Evolutionary conservation across 768 basidiomycete species (phyloP).

Genomic region (Pleurotus pulmonarius): DNA sequence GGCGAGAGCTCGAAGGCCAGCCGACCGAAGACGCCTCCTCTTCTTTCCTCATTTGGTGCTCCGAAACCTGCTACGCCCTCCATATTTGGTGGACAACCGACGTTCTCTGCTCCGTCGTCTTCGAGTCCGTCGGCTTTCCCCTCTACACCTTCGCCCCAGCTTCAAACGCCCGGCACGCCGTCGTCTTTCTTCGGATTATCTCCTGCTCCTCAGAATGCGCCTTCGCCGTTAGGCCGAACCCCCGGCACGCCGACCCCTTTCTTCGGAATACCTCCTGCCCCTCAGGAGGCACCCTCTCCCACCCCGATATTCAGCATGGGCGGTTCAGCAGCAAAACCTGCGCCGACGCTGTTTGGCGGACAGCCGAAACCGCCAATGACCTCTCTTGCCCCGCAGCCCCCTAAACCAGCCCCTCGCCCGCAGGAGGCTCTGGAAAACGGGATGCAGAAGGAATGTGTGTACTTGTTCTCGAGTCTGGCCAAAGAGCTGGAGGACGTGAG

Average conservation of each 20-base stretch:
- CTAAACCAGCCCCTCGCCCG: background rate
- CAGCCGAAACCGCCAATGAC: background rate
- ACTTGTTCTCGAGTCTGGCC: constrained; percentile 41
- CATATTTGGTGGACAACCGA: constrained; percentile 10
- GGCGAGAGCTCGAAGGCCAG: constrained; percentile 18
- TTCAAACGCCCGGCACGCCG: background rate
- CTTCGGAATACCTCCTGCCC: background rate
- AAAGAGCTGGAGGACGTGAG: constrained; percentile 61
- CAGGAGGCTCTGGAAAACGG: constrained; percentile 44
- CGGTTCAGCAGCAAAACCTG: background rate
- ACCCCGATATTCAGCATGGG: background rate
- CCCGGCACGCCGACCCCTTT: background rate
- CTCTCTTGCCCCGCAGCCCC: background rate
- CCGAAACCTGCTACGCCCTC: constrained; percentile 10
- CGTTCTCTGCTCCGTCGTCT: constrained; percentile 5
- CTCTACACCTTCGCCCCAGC: constrained; percentile 3
- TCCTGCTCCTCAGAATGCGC: background rate
- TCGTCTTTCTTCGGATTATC: background rate
- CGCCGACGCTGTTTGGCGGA: background rate
- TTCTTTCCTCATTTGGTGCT: constrained; percentile 29
- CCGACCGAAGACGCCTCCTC: constrained; percentile 49
- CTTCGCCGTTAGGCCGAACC: background rate
- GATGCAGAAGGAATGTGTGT: constrained; percentile 63
- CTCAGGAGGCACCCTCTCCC: background rate
- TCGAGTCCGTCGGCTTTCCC: constrained; percentile 3